Evolutionary conservation across 257 asterid genomes (phyloP).

Genomic region (Scutellaria barbata): DNA sequence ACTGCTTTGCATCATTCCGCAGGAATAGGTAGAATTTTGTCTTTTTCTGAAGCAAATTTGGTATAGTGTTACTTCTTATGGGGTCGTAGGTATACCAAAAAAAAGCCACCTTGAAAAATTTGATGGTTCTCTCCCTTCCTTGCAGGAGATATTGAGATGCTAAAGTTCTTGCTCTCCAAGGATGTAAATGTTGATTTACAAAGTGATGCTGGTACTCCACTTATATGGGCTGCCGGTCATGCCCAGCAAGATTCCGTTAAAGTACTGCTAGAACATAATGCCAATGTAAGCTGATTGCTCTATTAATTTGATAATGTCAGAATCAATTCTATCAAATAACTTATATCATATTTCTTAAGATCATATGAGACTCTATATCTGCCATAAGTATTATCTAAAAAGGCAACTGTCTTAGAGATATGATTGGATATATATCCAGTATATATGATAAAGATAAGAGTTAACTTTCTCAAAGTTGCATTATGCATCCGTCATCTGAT

Average conservation of each 20-base stretch:
- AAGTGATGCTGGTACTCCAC: constrained; percentile 95
- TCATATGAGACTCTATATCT: constrained; percentile 15
- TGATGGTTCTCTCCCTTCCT: constrained; percentile 40
- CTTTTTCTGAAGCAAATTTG: constrained; percentile 9
- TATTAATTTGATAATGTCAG: constrained; percentile 8
- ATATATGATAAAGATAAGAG: not conserved
- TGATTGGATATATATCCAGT: not conserved
- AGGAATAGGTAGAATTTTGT: constrained; percentile 63
- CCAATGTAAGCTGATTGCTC: constrained; percentile 61
- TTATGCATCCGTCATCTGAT: not conserved
- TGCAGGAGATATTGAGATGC: constrained; percentile 80
- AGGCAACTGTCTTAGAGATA: not conserved
- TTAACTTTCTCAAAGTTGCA: not conserved
- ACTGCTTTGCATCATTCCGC: constrained; percentile 91
- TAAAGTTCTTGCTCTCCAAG: constrained; percentile 64
- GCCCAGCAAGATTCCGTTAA: constrained; percentile 79
- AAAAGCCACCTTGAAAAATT: constrained; percentile 4
- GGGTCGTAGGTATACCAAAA: no score
- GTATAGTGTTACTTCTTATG: not conserved
- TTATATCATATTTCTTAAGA: constrained; percentile 14
- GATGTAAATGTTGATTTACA: constrained; percentile 71
- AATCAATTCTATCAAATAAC: not conserved
- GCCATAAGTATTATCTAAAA: constrained; percentile 3
- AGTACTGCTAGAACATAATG: constrained; percentile 76
- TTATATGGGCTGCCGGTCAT: constrained; percentile 98